phyloP scores from a whole-genome alignment of 208 protist species.

The Crithidia sp. region DNA sequence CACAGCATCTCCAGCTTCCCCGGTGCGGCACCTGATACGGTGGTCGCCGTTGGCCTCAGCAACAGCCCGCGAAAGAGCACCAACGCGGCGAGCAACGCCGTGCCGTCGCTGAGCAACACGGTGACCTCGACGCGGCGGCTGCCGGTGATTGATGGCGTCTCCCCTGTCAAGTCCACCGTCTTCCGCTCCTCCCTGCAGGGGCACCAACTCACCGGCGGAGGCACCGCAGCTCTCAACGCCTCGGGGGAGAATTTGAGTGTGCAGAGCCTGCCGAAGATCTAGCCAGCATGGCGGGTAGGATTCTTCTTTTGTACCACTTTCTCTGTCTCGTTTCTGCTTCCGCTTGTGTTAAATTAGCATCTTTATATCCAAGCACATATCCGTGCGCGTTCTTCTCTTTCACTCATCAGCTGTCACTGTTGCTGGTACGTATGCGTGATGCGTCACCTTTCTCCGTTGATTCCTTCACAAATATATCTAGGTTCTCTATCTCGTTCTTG shows the following conservation, averaged over 20 bases:
- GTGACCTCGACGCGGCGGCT: constrained; percentile 21
- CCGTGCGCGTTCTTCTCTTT: too few relatives aligned
- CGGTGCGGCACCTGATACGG: not conserved
- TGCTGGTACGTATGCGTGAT: too few relatives aligned
- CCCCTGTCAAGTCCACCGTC: constrained; percentile 17
- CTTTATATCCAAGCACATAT: too few relatives aligned
- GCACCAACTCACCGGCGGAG: not conserved
- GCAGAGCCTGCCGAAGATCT: constrained; percentile 30
- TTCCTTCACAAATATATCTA: too few relatives aligned
- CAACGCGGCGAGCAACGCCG: not conserved
- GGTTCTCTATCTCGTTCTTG: not conserved
- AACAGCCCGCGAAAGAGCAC: constrained; percentile 24
- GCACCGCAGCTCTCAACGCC: not conserved
- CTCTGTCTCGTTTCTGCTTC: not conserved
- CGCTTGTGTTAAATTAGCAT: too few relatives aligned
- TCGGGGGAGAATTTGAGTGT: constrained; percentile 24
- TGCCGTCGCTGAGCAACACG: constrained; percentile 29
- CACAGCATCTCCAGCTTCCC: constrained; percentile 17
- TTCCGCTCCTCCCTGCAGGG: constrained; percentile 11
- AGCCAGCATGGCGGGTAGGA: not conserved
- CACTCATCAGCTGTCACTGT: too few relatives aligned
- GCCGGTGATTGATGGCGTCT: constrained; percentile 31
- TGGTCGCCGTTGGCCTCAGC: constrained; percentile 9
- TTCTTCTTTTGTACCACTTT: not conserved
- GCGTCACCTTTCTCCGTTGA: too few relatives aligned